Percentiles rank a stretch among this genome's conserved stretches.
Conservation (phyloP, 1,284 basidiomycete genomes). For the Inonotus obliquus region DNA sequence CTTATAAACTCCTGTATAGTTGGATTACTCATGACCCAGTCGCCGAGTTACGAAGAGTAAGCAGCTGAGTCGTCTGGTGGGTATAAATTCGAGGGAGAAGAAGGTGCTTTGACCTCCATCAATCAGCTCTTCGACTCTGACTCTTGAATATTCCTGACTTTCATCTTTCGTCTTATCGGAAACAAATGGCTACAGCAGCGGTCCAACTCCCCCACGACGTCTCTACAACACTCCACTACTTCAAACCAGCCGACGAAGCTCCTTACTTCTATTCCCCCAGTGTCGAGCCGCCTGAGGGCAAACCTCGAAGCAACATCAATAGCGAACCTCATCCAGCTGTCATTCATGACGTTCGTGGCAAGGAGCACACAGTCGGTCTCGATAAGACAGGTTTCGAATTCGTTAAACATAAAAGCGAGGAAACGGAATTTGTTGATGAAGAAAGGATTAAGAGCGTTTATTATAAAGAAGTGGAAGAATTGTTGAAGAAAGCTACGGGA, state of each 20-base stretch:
- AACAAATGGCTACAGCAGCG: neutral
- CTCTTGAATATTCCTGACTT: too few species aligned
- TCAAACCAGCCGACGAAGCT: neutral
- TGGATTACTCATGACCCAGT: neutral
- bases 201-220: neutral
- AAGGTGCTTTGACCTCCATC: too few species aligned
- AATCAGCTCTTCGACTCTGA: too few species aligned
- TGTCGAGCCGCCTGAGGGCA: slow-evolving; percentile 24
- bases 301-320: slow-evolving; percentile 24
- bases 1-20: neutral
- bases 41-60: neutral
- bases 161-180: too few species aligned
- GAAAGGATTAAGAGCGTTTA: slow-evolving; percentile 23
- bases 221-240: neutral
- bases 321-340: slow-evolving; percentile 23
- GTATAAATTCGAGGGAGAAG: too few species aligned
- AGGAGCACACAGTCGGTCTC: slow-evolving; percentile 19
- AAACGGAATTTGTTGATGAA: slow-evolving; percentile 27
- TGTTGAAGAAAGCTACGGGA: slow-evolving; percentile 28
- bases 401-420: slow-evolving; percentile 11
- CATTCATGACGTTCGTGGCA: slow-evolving; percentile 24
- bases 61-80: neutral
- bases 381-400: slow-evolving; percentile 22
- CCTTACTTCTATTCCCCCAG: neutral
- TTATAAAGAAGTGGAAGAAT: slow-evolving; percentile 25